Evolutionary conservation across 352 stramenopile species (phyloP).

Genomic region (Paralagenidium karlingii): DNA sequence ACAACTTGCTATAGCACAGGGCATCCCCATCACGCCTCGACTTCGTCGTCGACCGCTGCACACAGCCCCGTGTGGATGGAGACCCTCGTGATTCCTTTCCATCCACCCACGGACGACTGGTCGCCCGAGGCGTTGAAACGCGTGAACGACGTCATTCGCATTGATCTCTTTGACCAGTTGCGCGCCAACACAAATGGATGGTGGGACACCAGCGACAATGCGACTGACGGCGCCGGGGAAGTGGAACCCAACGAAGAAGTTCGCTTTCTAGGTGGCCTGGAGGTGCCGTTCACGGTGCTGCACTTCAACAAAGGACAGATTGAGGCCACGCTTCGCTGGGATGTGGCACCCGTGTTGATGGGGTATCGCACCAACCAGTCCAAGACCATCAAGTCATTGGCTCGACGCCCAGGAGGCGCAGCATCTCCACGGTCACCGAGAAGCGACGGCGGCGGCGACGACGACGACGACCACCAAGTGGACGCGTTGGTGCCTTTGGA

Average conservation of each 20-base stretch:
- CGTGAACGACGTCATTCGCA: slow-evolving; percentile 60
- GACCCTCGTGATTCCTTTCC: slow-evolving; percentile 82
- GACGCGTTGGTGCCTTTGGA: too few relatives aligned
- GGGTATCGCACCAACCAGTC: slow-evolving; percentile 55
- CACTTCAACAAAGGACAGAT: slow-evolving; percentile 62
- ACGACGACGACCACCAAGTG: slow-evolving; percentile 12
- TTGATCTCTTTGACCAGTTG: slow-evolving; percentile 86
- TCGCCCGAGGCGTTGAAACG: slow-evolving; percentile 51
- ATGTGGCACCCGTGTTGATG: slow-evolving; percentile 72
- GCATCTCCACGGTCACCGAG: too few relatives aligned
- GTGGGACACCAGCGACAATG: slow-evolving; percentile 12
- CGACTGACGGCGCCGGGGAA: slow-evolving; percentile 7
- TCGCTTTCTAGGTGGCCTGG: slow-evolving; percentile 71
- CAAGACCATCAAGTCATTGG: too few relatives aligned
- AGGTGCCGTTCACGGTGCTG: slow-evolving; percentile 83
- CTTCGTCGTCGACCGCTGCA: too few relatives aligned
- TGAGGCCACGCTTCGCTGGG: slow-evolving; percentile 68
- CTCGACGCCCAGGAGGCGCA: too few relatives aligned
- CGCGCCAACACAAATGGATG: slow-evolving; percentile 9
- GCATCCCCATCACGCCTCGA: too few relatives aligned
- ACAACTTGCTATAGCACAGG: too few relatives aligned
- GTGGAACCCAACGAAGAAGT: slow-evolving; percentile 18
- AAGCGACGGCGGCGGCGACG: slow-evolving; percentile 4
- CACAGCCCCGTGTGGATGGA: slow-evolving; percentile 90
- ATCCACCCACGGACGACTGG: slow-evolving; percentile 68